Conservation (phyloP, 768 basidiomycete species). For the Suillus brevipes region DNA sequence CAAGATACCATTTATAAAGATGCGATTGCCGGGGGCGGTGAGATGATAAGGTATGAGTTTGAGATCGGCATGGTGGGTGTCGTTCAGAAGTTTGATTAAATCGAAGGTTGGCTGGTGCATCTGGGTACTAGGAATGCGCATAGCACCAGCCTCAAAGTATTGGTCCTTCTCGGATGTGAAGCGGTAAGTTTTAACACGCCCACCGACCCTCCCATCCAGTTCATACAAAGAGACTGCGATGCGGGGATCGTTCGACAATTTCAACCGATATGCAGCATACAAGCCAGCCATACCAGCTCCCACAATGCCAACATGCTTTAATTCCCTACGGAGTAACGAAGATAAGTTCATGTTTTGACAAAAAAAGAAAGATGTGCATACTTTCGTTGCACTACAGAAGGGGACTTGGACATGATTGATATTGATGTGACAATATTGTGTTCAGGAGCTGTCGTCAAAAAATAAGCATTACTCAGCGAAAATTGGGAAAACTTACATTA, state of each 20-base stretch:
- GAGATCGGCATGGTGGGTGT: constrained; percentile 5
- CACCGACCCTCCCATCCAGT: constrained; percentile 13
- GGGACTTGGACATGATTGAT: neutral
- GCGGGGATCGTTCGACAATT: neutral
- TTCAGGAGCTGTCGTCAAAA: neutral
- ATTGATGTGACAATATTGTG: neutral
- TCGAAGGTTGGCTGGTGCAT: constrained; percentile 11
- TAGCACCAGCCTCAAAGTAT: constrained; percentile 20
- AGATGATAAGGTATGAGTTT: constrained; percentile 9
- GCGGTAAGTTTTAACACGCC: constrained; percentile 16
- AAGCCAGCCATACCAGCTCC: constrained; percentile 8
- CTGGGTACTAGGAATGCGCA: constrained; percentile 17
- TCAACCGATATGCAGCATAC: constrained; percentile 7
- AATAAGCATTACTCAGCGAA: neutral
- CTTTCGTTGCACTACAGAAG: neutral
- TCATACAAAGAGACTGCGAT: constrained; percentile 6
- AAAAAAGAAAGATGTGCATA: neutral
- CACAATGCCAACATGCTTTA: constrained; percentile 4
- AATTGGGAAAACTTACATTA: neutral
- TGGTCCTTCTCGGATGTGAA: constrained; percentile 18
- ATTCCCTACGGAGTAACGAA: neutral
- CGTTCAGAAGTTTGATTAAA: constrained; percentile 8
- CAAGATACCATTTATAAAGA: constrained; percentile 5
- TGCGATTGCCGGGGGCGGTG: constrained; percentile 4
- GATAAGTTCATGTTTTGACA: neutral